A percentile compares a stretch with the other conserved stretches of the same genome.
Conservation (phyloP, 345 rosid genomes). For the Brassica carinata region DNA sequence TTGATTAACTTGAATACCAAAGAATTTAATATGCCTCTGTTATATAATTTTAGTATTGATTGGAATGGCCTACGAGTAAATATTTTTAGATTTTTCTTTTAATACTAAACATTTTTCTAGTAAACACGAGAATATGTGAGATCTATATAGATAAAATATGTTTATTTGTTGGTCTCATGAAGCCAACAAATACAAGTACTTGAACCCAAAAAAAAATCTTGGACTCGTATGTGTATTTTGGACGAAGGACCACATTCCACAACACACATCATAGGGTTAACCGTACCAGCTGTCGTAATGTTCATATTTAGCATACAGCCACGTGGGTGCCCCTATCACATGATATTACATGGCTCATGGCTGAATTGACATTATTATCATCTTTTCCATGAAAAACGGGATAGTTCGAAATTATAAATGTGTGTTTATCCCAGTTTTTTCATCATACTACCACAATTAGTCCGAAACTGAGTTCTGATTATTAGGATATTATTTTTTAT, state of each 20-base stretch:
- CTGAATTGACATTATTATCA: not conserved
- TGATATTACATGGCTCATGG: not conserved
- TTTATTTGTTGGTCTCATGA: not conserved
- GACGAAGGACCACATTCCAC: constrained; percentile 19
- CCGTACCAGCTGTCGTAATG: constrained; percentile 33
- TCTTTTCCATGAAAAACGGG: not conserved
- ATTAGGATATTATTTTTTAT: not conserved
- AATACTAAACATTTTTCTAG: not conserved
- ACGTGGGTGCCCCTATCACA: constrained; percentile 16
- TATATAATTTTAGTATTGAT: not conserved
- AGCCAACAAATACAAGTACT: not conserved
- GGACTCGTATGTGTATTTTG: not conserved
- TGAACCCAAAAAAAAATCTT: not conserved
- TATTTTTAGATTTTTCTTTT: not conserved
- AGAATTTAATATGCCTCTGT: not conserved
- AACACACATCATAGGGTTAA: constrained; percentile 9
- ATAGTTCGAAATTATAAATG: not conserved
- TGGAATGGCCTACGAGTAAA: not conserved
- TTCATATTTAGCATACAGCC: constrained; percentile 18
- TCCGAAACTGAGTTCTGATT: not conserved
- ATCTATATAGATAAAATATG: not conserved
- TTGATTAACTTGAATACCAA: no score
- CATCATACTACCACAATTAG: not conserved
- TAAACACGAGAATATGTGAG: not conserved
- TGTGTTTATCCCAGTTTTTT: not conserved